These are phyloP conservation scores for Avena atlantica DNA, from an alignment of 176 grass and related monocot species.

Conservation along the genomic window DNA sequence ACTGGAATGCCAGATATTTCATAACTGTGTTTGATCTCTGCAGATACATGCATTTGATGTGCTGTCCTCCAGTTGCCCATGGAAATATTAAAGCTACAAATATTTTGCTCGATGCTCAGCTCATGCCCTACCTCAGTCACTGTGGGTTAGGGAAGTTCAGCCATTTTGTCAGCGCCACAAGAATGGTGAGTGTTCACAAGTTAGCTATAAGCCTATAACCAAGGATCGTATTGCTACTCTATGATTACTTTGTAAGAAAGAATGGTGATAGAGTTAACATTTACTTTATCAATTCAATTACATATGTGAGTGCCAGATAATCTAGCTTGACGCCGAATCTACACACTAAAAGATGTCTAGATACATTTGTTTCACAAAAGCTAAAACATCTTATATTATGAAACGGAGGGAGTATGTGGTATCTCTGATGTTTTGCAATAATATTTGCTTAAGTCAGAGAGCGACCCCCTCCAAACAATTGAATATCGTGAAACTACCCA, in stretches of 20 bases:
- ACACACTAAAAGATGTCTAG: no score
- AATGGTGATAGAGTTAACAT: slow-evolving; percentile 35
- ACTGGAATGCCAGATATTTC: slow-evolving; percentile 1
- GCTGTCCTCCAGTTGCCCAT: slow-evolving; percentile 85
- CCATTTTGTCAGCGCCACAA: slow-evolving; percentile 62
- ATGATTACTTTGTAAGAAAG: slow-evolving; percentile 24
- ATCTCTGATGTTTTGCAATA: slow-evolving; percentile 20
- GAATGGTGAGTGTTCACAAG: slow-evolving; percentile 52
- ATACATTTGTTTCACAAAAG: no score
- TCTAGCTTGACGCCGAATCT: no score
- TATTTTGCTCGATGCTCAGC: slow-evolving; percentile 94
- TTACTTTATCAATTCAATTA: slow-evolving; percentile 16
- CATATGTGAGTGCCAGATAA: not conserved
- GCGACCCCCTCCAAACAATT: slow-evolving; percentile 16
- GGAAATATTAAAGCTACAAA: slow-evolving; percentile 93
- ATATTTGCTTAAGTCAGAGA: slow-evolving; percentile 8
- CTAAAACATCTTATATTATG: no score
- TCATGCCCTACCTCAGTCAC: slow-evolving; percentile 88
- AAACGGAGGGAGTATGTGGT: not conserved
- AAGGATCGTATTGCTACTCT: slow-evolving; percentile 38
- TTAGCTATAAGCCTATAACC: slow-evolving; percentile 32
- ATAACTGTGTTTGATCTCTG: slow-evolving; percentile 27
- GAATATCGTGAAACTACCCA: not conserved
- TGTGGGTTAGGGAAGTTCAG: slow-evolving; percentile 71
- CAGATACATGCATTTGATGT: slow-evolving; percentile 86